phyloP scores from a whole-genome alignment of 73 alveolate genomes.

The Paramecium bursaria region DNA sequence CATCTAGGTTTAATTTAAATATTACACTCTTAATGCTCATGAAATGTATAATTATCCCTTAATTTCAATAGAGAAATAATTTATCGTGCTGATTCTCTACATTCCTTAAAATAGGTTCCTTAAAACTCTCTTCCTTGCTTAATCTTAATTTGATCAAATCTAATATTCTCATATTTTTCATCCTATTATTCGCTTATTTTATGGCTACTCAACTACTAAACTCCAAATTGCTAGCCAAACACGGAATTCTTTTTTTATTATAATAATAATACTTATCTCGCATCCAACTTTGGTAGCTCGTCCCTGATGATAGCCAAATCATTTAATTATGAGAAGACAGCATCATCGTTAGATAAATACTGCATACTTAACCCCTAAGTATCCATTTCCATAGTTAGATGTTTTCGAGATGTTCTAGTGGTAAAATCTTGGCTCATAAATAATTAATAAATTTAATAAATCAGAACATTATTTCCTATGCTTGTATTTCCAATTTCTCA shows the following conservation, averaged over 20 bases:
- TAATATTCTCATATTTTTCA: neutral
- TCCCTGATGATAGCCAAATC: conserved; percentile 11
- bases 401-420: too few relatives aligned
- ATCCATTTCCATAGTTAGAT: conserved; percentile 29
- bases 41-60: conserved; percentile 41
- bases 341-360: conserved; percentile 29
- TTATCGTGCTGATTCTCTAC: conserved; percentile 11
- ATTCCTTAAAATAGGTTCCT: conserved; percentile 4
- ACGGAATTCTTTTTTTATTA: conserved; percentile 32
- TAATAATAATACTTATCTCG: neutral
- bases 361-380: conserved; percentile 13
- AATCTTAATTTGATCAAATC: conserved; percentile 1
- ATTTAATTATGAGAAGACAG: neutral
- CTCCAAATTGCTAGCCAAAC: conserved; percentile 45
- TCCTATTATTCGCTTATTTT: conserved; percentile 10
- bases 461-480: conserved; percentile 17
- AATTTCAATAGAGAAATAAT: conserved; percentile 14
- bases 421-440: too few relatives aligned
- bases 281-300: neutral
- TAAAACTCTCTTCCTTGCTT: conserved; percentile 23
- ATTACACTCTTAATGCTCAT: neutral
- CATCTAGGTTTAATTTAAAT: neutral
- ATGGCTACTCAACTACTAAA: neutral
- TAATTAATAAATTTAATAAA: too few relatives aligned
- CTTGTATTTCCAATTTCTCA: conserved; percentile 16